Evolutionary conservation across 805 yeast species (phyloP), one percentile per base, ranked within the genome.

Genomic region (Myxozyma melibiosi): DNA sequence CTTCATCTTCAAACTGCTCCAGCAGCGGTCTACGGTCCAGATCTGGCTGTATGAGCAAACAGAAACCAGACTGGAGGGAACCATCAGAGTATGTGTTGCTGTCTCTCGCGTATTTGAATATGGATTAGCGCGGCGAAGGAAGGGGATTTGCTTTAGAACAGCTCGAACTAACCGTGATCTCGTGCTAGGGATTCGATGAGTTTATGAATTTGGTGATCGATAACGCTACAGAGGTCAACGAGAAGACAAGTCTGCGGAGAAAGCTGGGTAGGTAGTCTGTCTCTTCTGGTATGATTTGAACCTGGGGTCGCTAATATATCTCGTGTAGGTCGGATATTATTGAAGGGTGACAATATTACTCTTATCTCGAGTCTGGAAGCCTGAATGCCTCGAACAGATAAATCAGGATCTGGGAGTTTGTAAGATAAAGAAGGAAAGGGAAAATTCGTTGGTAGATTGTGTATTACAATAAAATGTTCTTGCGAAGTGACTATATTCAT

Each of bases 271-370:
- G 3, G 65, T 50, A n/a, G 22, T 44, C n/a, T 7, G 6, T 8
- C 30, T 1, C 9, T 8, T n/a, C 11, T 20, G 8, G 18, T 20
- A 6, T 8, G 20, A 16, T 4, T 44, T 16, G 27, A 31, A 18
- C 45, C 6, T n/a, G n/a, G n/a, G n/a, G n/a, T 7, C 8, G 53
- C 47, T 45, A 27, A 33, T 43, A 16, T 7, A 25, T 6, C 2
- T 28, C 18, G 14, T 14, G 55, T 70, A 54, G 77, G 78, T 20
- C 66, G 87, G 57, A 81, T 94, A 24, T 70, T 94, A 63, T 75
- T 94, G 55, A 94, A 94, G 72, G 99, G 99, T 3, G 99, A 94
- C 69, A 94, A 90, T 69, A 88, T 94, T 43, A 86, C 96, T 7
- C 74, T 92, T 55, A 86, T 94, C 5, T 67, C 79, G 14, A 67